Conservation (phyloP, 1,139 yeast species). For the Lodderomyces oxycetoniae region DNA sequence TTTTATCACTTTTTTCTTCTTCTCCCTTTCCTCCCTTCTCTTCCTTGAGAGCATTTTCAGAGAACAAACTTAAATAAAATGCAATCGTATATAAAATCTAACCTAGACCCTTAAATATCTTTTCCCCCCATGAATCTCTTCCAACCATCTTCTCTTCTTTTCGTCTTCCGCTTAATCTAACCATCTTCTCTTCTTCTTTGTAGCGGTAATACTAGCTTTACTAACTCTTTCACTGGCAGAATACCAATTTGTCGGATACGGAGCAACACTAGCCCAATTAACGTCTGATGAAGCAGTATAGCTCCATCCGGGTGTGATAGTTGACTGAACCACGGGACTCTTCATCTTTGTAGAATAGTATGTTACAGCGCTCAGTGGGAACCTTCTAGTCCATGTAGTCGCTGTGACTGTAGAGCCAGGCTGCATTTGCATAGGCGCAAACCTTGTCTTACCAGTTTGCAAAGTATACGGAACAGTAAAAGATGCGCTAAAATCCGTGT, state of each 20-base stretch:
- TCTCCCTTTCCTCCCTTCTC: no score
- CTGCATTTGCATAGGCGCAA: conserved; percentile 89
- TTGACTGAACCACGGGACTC: conserved; percentile 50
- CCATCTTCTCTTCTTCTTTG: conserved; percentile 37
- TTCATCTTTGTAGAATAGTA: conserved; percentile 40
- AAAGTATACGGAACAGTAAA: conserved; percentile 55
- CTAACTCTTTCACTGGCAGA: conserved; percentile 38
- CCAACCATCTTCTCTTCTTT: no score
- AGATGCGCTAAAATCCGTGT: conserved; percentile 26
- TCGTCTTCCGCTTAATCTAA: no score
- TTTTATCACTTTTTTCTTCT: no score
- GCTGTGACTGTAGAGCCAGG: conserved; percentile 70
- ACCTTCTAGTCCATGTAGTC: conserved; percentile 57
- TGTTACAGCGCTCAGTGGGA: conserved; percentile 64
- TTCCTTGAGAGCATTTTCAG: no score
- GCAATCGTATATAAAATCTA: no score
- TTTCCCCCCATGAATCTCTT: no score
- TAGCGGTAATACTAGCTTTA: conserved; percentile 36
- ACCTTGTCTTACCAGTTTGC: conserved; percentile 73
- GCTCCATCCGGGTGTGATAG: conserved; percentile 80
- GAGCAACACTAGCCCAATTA: conserved; percentile 67
- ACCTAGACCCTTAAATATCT: no score
- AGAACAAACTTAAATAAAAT: background rate
- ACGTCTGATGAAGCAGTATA: conserved; percentile 60
- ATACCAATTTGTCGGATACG: conserved; percentile 53